Percentiles rank a stretch among this genome's conserved stretches.
phyloP scores from a whole-genome alignment of 225 moss, liverwort and hornwort species.

The Antitrichia curtipendula region DNA sequence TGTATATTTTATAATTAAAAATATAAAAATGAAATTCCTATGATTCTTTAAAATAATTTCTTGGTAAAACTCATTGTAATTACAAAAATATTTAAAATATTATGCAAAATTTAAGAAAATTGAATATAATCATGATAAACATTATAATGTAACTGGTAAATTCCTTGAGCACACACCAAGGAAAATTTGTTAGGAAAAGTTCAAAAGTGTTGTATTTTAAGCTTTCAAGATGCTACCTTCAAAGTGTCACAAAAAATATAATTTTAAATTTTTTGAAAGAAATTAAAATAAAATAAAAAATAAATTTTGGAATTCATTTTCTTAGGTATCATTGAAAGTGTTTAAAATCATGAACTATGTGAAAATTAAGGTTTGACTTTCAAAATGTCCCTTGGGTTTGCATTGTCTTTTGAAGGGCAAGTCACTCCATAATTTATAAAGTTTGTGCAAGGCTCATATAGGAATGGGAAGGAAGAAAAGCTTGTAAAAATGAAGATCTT shows the following conservation, averaged over 20 bases:
- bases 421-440: neutral
- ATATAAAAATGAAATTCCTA: neutral
- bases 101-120: rapidly evolving
- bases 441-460: neutral
- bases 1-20: rapidly evolving
- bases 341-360: too few species aligned
- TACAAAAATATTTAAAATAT: neutral
- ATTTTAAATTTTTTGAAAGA: too few species aligned
- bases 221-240: too few species aligned
- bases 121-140: neutral
- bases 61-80: too few species aligned
- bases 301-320: too few species aligned
- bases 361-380: too few species aligned
- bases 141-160: neutral
- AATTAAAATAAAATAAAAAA: too few species aligned
- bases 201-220: too few species aligned
- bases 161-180: rapidly evolving
- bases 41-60: too few species aligned
- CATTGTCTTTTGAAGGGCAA: neutral
- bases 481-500: neutral
- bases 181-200: neutral
- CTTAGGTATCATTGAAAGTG: too few species aligned
- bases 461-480: neutral
- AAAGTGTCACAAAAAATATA: too few species aligned
- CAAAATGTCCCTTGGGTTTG: too few species aligned